These are phyloP conservation scores for Penicillium sp. DNA, from an alignment of 2,329 filamentous ascomycete species.

Conservation along the genomic window DNA sequence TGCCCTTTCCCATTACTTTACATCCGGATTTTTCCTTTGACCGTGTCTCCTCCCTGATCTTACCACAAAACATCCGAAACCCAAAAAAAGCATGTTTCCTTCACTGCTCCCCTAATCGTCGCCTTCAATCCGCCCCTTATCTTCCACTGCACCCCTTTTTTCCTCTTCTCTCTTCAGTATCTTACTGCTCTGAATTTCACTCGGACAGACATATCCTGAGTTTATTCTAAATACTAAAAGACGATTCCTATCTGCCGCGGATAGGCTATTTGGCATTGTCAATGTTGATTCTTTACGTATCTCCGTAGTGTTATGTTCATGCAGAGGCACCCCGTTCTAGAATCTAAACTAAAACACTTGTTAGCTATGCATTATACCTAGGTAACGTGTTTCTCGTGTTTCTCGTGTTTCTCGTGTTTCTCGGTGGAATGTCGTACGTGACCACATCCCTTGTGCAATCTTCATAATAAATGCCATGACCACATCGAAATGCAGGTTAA, in stretches of 20 bases:
- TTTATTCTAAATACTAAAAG: conserved; percentile 11
- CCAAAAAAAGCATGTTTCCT: conserved; percentile 10
- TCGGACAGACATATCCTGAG: conserved; percentile 9
- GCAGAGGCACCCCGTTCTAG: too few species aligned
- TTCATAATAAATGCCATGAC: too few species aligned
- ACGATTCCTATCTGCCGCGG: conserved; percentile 10
- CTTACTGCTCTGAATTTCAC: conserved; percentile 10
- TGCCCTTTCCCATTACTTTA: background rate
- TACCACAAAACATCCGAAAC: conserved; percentile 7
- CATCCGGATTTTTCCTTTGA: background rate
- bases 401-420: too few species aligned
- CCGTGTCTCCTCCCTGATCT: conserved; percentile 6
- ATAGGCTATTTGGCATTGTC: conserved; percentile 10
- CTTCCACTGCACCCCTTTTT: conserved; percentile 9
- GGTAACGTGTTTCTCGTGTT: too few species aligned
- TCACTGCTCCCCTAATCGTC: conserved; percentile 14
- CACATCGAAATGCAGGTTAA: too few species aligned
- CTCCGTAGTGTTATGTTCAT: background rate
- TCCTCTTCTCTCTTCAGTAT: conserved; percentile 7
- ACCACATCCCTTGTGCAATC: too few species aligned
- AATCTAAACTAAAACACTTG: too few species aligned
- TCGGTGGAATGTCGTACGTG: too few species aligned
- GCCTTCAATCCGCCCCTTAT: conserved; percentile 10
- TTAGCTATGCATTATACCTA: too few species aligned
- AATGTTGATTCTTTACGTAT: background rate